A percentile compares a stretch with the other conserved stretches of the same genome.
Conservation (phyloP, 441 rosid genomes). For the Bocquillonia castaneifolia region DNA sequence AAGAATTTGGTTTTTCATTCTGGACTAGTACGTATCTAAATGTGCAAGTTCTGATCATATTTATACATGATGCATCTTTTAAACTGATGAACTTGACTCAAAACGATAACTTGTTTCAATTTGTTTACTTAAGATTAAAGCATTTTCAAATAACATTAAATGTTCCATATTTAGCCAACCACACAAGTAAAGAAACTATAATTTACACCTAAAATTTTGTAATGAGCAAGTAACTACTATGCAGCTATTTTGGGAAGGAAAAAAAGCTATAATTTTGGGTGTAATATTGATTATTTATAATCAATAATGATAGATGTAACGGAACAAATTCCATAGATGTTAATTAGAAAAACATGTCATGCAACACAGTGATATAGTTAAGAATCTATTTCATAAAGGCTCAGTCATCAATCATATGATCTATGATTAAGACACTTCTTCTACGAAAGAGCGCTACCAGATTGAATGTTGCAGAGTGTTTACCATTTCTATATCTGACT, state of each 20-base stretch:
- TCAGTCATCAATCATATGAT: background rate
- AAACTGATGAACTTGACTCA: background rate
- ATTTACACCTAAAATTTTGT: background rate
- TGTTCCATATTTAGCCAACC: background rate
- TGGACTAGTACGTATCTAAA: no score
- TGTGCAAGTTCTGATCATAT: background rate
- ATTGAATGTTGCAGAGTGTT: slow-evolving; percentile 28
- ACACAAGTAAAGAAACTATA: background rate
- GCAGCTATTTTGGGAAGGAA: background rate
- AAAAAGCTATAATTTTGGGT: background rate
- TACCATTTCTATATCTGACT: slow-evolving; percentile 31
- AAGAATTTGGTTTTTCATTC: no score
- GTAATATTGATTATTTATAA: background rate
- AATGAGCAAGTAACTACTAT: background rate
- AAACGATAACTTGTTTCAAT: background rate
- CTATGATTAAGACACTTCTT: background rate
- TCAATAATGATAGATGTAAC: background rate
- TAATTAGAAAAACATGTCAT: background rate
- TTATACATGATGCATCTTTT: background rate
- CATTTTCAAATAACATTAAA: background rate
- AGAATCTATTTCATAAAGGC: background rate
- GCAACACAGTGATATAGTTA: background rate
- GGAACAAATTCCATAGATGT: background rate
- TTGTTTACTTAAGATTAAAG: background rate
- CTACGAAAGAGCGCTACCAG: background rate